Evolutionary conservation across 306 rosid genomes (phyloP), one percentile per base, ranked within the genome.

Genomic region (Carpinus viminea): DNA sequence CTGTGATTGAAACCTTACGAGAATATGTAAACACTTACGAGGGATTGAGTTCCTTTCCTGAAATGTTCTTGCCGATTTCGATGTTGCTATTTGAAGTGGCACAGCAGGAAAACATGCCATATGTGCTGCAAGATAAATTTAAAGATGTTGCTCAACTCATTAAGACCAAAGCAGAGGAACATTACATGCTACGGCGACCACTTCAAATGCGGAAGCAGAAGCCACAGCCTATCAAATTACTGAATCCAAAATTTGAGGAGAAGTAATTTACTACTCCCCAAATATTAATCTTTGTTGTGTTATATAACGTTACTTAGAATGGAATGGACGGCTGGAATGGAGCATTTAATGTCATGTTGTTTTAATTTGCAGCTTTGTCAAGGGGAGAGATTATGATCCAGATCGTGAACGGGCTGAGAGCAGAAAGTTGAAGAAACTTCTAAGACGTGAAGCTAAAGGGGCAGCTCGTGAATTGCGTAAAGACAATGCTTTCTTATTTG

Each of bases 371-470:
- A 94, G 97, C 87, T 94, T 80, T 84, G 92, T 94, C 3, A 94
- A 87, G 84, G 97, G 97, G 26, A 88, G 92, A 83, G 97, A 94
- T 80, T 92, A 94, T 43, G 98, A 94, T 80, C 97, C 93, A 7
- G 97, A 94, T 64, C 85, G 88, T 3, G 91, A 87, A 81, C 86
- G 96, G 18, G 93, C 86, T 1, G 90, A 88, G 78, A 48, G 16
- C 66, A 93, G 77, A 83, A 95, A 93, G 87, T 62, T 95, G 92
- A 81, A 86, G 85, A 91, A 85, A 79, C 80, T 68, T 24, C 5
- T 84, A 50, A 90, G 80, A 85, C 89, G 91, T 13, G 99, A 95
- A 86, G 80, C 86, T 62, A 93, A 95, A 81, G 92, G 93, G 18
- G 97, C 94, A 50, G 88, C 88, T 51, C 98, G 97, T 15, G 99